These are phyloP conservation scores for Cyberlindnera americana DNA, from an alignment of 805 yeast species.

Conservation along the genomic window DNA sequence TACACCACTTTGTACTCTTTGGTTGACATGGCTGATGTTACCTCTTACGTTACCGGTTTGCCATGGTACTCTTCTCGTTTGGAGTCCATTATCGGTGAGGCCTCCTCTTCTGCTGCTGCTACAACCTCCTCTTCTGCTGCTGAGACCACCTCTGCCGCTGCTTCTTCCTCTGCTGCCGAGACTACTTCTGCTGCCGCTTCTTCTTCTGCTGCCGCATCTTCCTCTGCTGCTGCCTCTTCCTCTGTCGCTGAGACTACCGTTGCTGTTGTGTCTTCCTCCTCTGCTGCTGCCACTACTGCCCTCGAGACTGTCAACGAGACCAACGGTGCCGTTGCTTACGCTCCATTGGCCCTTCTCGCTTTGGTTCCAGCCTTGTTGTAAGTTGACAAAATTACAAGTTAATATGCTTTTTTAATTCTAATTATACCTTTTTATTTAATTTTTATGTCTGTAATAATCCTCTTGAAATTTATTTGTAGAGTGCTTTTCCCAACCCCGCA, in stretches of 20 bases:
- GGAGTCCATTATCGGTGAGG: constrained; percentile 17
- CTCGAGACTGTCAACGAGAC: constrained; percentile 7
- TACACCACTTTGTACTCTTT: constrained; percentile 30
- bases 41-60: constrained; percentile 23
- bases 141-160: constrained; percentile 9
- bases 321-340: constrained; percentile 16
- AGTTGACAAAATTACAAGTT: not conserved
- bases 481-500: too few species aligned
- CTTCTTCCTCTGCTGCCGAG: constrained; percentile 7
- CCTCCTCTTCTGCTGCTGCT: constrained; percentile 6
- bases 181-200: constrained; percentile 12
- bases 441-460: too few species aligned
- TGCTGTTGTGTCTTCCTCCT: constrained; percentile 10
- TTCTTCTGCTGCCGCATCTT: constrained; percentile 8
- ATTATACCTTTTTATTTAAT: too few species aligned
- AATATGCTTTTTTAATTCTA: too few species aligned
- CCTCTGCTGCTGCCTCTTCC: constrained; percentile 15
- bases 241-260: constrained; percentile 4
- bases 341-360: constrained; percentile 20
- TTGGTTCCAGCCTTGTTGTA: constrained; percentile 20
- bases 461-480: too few species aligned
- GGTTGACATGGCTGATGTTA: constrained; percentile 24
- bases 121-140: not conserved
- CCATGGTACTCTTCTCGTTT: constrained; percentile 32
- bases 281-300: constrained; percentile 11